phyloP scores from a whole-genome alignment of 169 alveolate species.

The Plasmodium malariae region DNA sequence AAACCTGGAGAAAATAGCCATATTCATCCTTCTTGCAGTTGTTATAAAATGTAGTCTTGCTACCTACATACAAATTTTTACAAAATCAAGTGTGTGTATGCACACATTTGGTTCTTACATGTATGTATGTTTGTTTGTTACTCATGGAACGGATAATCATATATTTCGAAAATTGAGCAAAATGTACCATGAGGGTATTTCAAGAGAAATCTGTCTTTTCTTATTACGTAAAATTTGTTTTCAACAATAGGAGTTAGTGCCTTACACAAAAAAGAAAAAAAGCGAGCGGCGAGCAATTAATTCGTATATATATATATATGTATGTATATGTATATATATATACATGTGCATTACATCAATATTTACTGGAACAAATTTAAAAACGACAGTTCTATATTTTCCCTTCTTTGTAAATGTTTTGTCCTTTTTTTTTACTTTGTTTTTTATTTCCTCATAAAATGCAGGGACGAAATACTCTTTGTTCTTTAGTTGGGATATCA shows the following conservation, averaged over 20 bases:
- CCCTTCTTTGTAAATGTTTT: no score
- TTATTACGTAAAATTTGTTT: conserved; percentile 18
- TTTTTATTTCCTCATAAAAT: conserved; percentile 45
- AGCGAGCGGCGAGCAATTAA: no score
- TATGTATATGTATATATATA: not conserved
- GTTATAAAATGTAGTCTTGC: conserved; percentile 43
- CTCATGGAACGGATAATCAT: no score
- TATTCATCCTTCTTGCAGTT: conserved; percentile 73
- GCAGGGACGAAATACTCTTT: conserved; percentile 64
- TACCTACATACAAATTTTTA: conserved; percentile 21
- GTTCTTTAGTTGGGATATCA: conserved; percentile 45
- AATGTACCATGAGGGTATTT: conserved; percentile 64
- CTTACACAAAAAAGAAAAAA: conserved; percentile 10
- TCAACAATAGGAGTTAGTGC: conserved; percentile 50
- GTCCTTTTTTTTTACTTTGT: conserved; percentile 29
- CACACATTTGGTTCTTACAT: no score
- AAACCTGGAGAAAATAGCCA: conserved; percentile 42
- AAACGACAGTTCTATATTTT: no score
- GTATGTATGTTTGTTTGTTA: no score
- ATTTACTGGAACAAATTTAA: no score
- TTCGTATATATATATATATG: not conserved
- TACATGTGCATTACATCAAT: no score
- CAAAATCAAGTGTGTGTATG: no score
- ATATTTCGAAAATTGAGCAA: no score
- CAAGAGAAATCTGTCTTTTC: conserved; percentile 66